These are phyloP conservation scores for Calonectria crousiana DNA, from an alignment of 2,329 filamentous ascomycete genomes.

Conservation along the genomic window DNA sequence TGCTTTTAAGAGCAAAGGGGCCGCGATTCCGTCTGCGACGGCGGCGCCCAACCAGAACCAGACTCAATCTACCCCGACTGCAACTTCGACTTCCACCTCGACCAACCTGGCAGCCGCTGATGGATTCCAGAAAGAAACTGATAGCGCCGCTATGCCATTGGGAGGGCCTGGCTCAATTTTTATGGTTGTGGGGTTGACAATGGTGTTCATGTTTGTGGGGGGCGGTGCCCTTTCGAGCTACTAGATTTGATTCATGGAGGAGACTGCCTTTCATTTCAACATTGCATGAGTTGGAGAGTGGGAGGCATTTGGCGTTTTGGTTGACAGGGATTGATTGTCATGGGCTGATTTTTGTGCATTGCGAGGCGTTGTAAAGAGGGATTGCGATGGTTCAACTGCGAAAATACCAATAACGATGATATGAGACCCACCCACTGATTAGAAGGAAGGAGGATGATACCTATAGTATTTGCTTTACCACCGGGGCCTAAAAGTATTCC, in stretches of 20 bases:
- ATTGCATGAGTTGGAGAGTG: conserved; percentile 25
- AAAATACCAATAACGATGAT: conserved; percentile 25
- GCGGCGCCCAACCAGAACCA: conserved; percentile 54
- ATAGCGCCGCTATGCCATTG: conserved; percentile 33
- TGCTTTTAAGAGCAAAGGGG: conserved; percentile 62
- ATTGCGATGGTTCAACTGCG: background rate
- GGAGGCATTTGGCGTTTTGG: conserved; percentile 34
- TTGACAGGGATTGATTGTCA: conserved; percentile 14
- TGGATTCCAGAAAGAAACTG: conserved; percentile 46
- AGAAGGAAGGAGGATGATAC: conserved; percentile 13
- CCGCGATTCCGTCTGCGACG: conserved; percentile 64
- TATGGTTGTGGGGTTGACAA: conserved; percentile 32
- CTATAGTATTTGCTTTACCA: conserved; percentile 2
- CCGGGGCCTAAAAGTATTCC: background rate
- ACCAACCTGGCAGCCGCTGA: conserved; percentile 41
- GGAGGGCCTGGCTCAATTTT: conserved; percentile 29
- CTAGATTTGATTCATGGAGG: conserved; percentile 20
- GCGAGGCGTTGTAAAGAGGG: conserved; percentile 13
- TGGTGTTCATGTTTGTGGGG: conserved; percentile 40
- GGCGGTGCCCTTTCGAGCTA: conserved; percentile 33
- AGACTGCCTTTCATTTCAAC: conserved; percentile 21
- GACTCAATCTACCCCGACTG: conserved; percentile 38
- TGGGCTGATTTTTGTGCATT: conserved; percentile 25
- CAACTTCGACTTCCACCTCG: conserved; percentile 26
- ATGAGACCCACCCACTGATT: conserved; percentile 16